Evolutionary conservation across 2,329 filamentous ascomycete genomes (phyloP).

Genomic region (Aspergillus felis): DNA sequence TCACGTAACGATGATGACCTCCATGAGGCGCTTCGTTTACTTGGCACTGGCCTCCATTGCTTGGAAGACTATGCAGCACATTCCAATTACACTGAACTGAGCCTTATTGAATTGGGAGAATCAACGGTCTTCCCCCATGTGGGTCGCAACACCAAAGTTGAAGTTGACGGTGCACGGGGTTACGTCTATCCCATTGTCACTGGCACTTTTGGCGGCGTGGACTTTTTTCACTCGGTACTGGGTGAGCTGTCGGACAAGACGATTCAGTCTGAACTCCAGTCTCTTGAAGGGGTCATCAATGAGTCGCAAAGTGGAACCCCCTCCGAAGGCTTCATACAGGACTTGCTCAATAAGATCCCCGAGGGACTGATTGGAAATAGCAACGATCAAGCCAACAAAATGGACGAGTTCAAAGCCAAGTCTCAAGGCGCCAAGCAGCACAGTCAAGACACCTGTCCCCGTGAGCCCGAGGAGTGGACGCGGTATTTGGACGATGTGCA

Average conservation of each 20-base stretch:
- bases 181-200: slow-evolving; percentile 79
- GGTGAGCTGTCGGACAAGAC: slow-evolving; percentile 80
- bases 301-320: slow-evolving; percentile 56
- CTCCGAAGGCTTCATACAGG: slow-evolving; percentile 71
- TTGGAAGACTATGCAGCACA: slow-evolving; percentile 90
- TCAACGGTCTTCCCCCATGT: slow-evolving; percentile 80
- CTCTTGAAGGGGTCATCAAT: slow-evolving; percentile 77
- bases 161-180: slow-evolving; percentile 61
- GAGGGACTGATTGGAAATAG: slow-evolving; percentile 72
- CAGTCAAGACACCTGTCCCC: slow-evolving; percentile 69
- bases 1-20: slow-evolving; percentile 70
- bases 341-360: slow-evolving; percentile 77
- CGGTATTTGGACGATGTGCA: slow-evolving; percentile 69
- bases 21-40: slow-evolving; percentile 77
- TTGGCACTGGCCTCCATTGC: slow-evolving; percentile 87
- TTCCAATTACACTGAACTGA: slow-evolving; percentile 88
- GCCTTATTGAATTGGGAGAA: slow-evolving; percentile 82
- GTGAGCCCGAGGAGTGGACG: slow-evolving; percentile 79
- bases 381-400: slow-evolving; percentile 60
- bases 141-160: slow-evolving; percentile 67
- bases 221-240: slow-evolving; percentile 86
- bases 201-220: slow-evolving; percentile 90
- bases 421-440: slow-evolving; percentile 71
- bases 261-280: slow-evolving; percentile 84
- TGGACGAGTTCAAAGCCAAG: slow-evolving; percentile 75